These are phyloP conservation scores for Aspergillus pseudoviridinutans DNA, from an alignment of 2,329 filamentous ascomycete genomes.

Conservation along the genomic window DNA sequence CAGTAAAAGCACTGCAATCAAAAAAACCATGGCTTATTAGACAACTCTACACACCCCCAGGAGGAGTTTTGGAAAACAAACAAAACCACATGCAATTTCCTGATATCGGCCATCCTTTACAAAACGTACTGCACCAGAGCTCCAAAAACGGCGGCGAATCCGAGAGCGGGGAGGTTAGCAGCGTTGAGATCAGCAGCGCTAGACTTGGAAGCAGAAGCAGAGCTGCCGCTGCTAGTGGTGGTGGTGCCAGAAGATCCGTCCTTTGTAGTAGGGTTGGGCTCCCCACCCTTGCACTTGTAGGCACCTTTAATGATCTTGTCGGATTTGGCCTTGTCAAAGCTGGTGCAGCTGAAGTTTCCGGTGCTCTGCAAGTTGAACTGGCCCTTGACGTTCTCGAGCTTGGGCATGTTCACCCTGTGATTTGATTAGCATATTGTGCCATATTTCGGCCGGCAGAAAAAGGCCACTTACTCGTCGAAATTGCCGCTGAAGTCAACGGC, in stretches of 20 bases:
- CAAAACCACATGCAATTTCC: conserved; percentile 26
- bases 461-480: conserved; percentile 68
- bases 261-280: conserved; percentile 33
- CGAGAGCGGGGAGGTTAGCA: conserved; percentile 37
- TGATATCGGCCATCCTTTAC: conserved; percentile 36
- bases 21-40: conserved; percentile 32
- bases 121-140: conserved; percentile 44
- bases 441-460: not conserved
- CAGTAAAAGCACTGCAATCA: conserved; percentile 28
- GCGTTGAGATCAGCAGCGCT: conserved; percentile 35
- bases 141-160: conserved; percentile 43
- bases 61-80: conserved; percentile 19
- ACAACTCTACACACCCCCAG: conserved; percentile 34
- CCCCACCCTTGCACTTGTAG: conserved; percentile 42
- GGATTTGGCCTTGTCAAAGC: conserved; percentile 47
- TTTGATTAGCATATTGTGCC: conserved; percentile 29
- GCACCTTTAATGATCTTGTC: conserved; percentile 45
- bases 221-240: conserved; percentile 20
- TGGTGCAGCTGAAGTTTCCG: conserved; percentile 56
- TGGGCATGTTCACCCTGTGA: conserved; percentile 65
- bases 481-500: conserved; percentile 81
- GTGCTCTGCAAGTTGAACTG: conserved; percentile 67
- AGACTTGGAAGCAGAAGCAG: conserved; percentile 30
- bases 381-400: conserved; percentile 65
- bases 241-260: conserved; percentile 30